Evolutionary conservation across 2,329 filamentous ascomycete genomes (phyloP).

Genomic region (Aureobasidium sp.): DNA sequence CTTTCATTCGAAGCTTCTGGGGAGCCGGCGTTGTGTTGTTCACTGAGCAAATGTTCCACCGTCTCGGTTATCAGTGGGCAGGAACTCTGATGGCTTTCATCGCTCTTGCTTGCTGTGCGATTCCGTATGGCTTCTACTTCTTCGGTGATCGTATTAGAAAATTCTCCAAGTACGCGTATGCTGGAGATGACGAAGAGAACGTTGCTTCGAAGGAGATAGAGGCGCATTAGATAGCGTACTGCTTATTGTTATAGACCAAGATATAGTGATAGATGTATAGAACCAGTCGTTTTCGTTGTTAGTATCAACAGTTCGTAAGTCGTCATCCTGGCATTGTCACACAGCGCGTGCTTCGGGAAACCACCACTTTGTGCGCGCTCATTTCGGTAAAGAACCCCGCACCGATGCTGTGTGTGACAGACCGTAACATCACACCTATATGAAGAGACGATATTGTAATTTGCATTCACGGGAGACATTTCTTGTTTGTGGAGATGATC

Average conservation of each 20-base stretch:
- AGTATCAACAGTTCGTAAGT: not conserved
- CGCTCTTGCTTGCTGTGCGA: slow-evolving; percentile 66
- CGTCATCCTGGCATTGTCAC: not conserved
- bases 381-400: not conserved
- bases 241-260: not conserved
- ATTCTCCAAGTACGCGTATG: slow-evolving; percentile 64
- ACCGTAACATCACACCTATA: not conserved
- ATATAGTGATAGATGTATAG: not conserved
- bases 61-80: slow-evolving; percentile 30
- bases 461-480: not conserved
- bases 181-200: slow-evolving; percentile 41
- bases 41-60: slow-evolving; percentile 26
- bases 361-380: not conserved
- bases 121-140: slow-evolving; percentile 75
- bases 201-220: not conserved
- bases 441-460: not conserved
- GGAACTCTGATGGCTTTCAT: slow-evolving; percentile 48
- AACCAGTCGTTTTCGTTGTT: not conserved
- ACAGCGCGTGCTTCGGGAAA: not conserved
- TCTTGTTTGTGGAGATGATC: not conserved
- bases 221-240: not conserved
- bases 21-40: slow-evolving; percentile 30
- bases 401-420: too few relatives aligned
- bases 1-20: slow-evolving; percentile 29
- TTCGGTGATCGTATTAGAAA: slow-evolving; percentile 64